Base-by-base conservation (phyloP, 805 yeast species). In the Candida lessepsii region DNA sequence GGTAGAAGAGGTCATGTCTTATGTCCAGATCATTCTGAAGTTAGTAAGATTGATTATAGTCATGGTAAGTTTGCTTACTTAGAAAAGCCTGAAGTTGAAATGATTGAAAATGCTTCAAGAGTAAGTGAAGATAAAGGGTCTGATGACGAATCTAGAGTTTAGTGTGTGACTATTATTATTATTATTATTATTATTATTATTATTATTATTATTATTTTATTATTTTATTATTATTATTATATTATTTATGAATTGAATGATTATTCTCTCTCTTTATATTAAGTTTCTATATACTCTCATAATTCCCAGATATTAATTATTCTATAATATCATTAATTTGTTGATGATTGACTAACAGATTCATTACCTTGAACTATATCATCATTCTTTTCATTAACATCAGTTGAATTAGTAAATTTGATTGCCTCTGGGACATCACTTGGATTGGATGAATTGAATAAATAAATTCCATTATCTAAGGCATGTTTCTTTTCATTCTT, bases 1-100 rank as follows among this genome's bases (percentile, higher is more conserved):
- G 83, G 83, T 33, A 66, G 82, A 59, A 68, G 59, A 41, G 81
- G 81, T 52, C 67, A 72, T 23, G 58, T 63, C 46, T 61, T 76
- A 46, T 72, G 77, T 44, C 80, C 81, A 24, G 80, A 76, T 50
- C 63, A 61, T 51, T 68, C 76, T 20, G 72, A 67, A 44, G 54
- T 71, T 32, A 60, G 54, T 52, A 61, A 51, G 46, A 53, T 62
- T 32, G 48, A 55, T 18, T 54, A 56, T 40, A 44, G 49, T 35
- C 36, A 43, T 20, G 54, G 53, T 30, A 39, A 44, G 13, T 44
- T 47, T 25, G 32, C 39, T 14, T 47, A 39, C 34, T 39, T 44
- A 24, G 47, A 44, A 3, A 45, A 46, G 10, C 40, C 42, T 8
- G 44, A 42, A 25, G 41, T 26, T 10, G 46, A 41, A 21, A 35